Evolutionary conservation across 2,329 filamentous ascomycete species (phyloP).

Genomic region (Pyricularia sp.): DNA sequence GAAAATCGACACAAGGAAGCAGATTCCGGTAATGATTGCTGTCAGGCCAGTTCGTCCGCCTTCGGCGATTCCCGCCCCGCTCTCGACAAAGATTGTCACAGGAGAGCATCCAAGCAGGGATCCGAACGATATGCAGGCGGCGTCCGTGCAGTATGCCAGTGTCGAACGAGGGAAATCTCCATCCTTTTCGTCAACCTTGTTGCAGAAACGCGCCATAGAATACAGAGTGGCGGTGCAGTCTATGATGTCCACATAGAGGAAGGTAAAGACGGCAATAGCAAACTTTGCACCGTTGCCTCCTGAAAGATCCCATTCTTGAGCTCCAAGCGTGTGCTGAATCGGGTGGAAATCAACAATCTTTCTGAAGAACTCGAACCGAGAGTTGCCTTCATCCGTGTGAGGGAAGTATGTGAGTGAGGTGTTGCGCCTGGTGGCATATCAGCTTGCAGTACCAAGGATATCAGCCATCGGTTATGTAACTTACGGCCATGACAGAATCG

Average conservation of each 20-base stretch:
- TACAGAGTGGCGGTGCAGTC: constrained; percentile 71
- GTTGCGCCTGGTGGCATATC: constrained; percentile 36
- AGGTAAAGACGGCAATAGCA: constrained; percentile 63
- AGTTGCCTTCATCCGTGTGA: constrained; percentile 51
- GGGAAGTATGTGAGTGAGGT: constrained; percentile 69
- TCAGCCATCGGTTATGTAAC: constrained; percentile 16
- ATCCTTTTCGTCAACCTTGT: constrained; percentile 44
- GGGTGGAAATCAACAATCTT: constrained; percentile 64
- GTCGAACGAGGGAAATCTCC: constrained; percentile 84
- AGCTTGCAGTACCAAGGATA: constrained; percentile 9
- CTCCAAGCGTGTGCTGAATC: constrained; percentile 52
- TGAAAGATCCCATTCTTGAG: constrained; percentile 56
- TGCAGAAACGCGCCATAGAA: constrained; percentile 70
- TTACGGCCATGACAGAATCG: constrained; percentile 66
- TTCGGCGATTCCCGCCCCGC: constrained; percentile 66
- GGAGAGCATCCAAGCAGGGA: constrained; percentile 61
- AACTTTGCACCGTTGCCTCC: constrained; percentile 51
- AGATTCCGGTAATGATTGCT: constrained; percentile 57
- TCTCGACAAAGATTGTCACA: constrained; percentile 67
- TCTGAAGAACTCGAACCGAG: constrained; percentile 62
- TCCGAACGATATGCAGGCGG: constrained; percentile 61
- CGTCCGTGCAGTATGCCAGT: constrained; percentile 66
- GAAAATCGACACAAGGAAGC: constrained; percentile 64
- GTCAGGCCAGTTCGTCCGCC: constrained; percentile 67
- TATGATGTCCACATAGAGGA: constrained; percentile 72